Conservation (phyloP, 164 flowering plant genomes). For the Magnolia officinalis region DNA sequence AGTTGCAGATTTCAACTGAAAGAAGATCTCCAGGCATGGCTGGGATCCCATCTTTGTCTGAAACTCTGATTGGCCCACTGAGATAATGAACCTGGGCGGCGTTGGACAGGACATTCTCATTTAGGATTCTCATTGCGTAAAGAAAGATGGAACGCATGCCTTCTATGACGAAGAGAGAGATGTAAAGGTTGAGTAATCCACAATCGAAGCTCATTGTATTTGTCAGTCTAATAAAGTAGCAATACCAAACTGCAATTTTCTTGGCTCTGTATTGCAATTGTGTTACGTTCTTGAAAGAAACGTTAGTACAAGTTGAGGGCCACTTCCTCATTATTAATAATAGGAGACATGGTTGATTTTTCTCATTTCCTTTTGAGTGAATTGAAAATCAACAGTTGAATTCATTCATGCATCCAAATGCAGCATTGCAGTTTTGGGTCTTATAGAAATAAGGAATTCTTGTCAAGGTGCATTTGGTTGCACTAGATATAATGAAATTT, state of each 20-base stretch:
- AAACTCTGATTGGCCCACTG: slow-evolving; percentile 80
- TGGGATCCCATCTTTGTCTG: slow-evolving; percentile 61
- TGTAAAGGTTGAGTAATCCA: not conserved
- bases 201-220: not conserved
- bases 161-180: not conserved
- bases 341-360: not conserved
- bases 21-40: slow-evolving; percentile 94
- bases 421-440: too few species aligned
- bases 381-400: not conserved
- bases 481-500: too few species aligned
- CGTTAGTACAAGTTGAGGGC: not conserved
- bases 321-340: not conserved
- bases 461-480: not conserved
- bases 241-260: not conserved
- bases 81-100: slow-evolving; percentile 70
- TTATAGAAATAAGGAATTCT: not conserved
- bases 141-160: too few species aligned
- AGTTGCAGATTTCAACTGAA: slow-evolving; percentile 85
- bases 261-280: not conserved
- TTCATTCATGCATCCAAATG: not conserved
- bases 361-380: not conserved
- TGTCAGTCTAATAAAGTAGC: not conserved
- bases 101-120: not conserved
- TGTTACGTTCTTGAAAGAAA: not conserved
- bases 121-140: not conserved